Percentiles rank a stretch among this genome's conserved stretches.
Conservation (phyloP, 805 yeast genomes). For the Blastobotrys attinorum region DNA sequence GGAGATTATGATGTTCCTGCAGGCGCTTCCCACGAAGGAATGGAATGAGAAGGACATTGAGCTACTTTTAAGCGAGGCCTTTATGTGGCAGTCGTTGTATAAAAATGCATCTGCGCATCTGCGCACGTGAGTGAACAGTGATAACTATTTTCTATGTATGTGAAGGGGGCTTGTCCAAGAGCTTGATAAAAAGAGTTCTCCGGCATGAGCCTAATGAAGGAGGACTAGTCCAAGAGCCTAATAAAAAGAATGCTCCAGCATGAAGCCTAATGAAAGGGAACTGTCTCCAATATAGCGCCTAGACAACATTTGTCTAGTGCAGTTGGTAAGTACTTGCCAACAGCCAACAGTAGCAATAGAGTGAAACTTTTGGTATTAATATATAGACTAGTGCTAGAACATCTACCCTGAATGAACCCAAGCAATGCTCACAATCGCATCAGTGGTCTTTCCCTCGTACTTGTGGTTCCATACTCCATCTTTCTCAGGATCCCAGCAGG, state of each 20-base stretch:
- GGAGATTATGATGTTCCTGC: constrained; percentile 84
- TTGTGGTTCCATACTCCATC: constrained; percentile 22
- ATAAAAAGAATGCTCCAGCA: no score
- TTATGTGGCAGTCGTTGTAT: constrained; percentile 90
- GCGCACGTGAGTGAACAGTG: constrained; percentile 30
- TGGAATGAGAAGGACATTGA: constrained; percentile 92
- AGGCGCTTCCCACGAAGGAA: constrained; percentile 74
- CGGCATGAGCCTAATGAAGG: no score
- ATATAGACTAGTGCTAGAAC: neutral
- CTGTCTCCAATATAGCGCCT: no score
- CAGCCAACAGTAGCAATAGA: no score
- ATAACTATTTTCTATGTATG: no score
- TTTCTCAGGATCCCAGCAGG: constrained; percentile 19
- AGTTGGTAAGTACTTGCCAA: no score
- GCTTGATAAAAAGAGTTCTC: no score
- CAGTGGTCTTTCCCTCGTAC: constrained; percentile 15
- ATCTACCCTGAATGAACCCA: constrained; percentile 14
- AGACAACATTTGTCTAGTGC: no score
- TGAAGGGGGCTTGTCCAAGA: no score
- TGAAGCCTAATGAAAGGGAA: no score
- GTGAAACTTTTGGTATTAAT: neutral
- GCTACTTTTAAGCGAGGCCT: constrained; percentile 88
- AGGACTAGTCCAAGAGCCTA: no score
- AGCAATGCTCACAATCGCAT: constrained; percentile 18
- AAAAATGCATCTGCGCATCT: constrained; percentile 87